phyloP scores from a whole-genome alignment of 2,329 filamentous ascomycete species.

The Aspergillus versicolor region DNA sequence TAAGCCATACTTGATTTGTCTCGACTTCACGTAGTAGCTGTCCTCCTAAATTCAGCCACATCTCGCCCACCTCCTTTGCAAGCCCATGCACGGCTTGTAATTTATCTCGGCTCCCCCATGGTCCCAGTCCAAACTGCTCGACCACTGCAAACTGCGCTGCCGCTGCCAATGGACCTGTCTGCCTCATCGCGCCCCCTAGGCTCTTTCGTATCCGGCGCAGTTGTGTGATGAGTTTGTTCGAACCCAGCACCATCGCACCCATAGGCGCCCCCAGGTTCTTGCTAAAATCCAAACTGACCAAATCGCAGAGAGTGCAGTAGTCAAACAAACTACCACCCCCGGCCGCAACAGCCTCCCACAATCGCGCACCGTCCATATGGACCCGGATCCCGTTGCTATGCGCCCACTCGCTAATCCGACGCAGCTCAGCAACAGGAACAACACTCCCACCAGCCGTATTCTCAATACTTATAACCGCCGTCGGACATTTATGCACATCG shows the following conservation, averaged over 20 bases:
- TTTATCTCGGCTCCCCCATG: conserved; percentile 41
- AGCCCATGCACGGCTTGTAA: conserved; percentile 56
- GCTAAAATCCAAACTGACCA: conserved; percentile 68
- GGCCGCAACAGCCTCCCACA: conserved; percentile 73
- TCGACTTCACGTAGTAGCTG: conserved; percentile 43
- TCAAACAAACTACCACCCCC: conserved; percentile 63
- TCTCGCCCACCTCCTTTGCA: conserved; percentile 56
- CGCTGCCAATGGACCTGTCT: conserved; percentile 69
- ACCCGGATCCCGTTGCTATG: conserved; percentile 52
- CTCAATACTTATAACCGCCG: conserved; percentile 71
- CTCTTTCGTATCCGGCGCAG: conserved; percentile 69
- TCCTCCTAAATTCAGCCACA: conserved; percentile 67
- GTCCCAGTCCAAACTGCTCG: conserved; percentile 66
- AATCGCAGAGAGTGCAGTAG: conserved; percentile 66
- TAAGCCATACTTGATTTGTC: conserved; percentile 1
- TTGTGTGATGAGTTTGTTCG: conserved; percentile 54
- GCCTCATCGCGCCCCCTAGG: conserved; percentile 72
- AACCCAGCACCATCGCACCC: conserved; percentile 65
- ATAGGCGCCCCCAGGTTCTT: conserved; percentile 76
- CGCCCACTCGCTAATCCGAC: conserved; percentile 65
- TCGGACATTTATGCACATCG: conserved; percentile 72
- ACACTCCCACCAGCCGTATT: conserved; percentile 75
- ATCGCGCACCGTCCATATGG: conserved; percentile 68
- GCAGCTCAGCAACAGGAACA: conserved; percentile 68
- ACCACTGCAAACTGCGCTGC: conserved; percentile 66